Evolutionary conservation across 164 flowering plant species (phyloP).

Genomic region (Kingdonia uniflora): DNA sequence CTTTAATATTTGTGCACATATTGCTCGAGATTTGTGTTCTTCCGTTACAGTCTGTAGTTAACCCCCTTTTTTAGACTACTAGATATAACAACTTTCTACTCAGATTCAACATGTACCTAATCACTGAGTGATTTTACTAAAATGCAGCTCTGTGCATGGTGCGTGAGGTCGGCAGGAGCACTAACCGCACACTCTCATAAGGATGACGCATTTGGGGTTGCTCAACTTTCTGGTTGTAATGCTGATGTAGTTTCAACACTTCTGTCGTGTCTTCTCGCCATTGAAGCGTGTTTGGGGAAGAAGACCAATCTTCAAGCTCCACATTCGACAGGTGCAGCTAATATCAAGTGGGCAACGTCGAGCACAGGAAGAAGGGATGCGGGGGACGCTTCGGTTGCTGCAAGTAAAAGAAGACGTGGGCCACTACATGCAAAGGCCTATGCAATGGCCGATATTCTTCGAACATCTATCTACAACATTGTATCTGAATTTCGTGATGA

Average conservation of each 20-base stretch:
- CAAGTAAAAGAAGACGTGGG: constrained; percentile 41
- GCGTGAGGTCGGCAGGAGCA: constrained; percentile 52
- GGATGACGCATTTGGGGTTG: constrained; percentile 87
- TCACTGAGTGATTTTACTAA: no score
- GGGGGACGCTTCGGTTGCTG: constrained; percentile 11
- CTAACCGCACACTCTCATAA: constrained; percentile 60
- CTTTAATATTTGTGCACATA: no score
- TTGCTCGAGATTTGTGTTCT: no score
- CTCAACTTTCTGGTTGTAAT: constrained; percentile 86
- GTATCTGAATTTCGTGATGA: constrained; percentile 66
- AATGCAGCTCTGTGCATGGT: constrained; percentile 76
- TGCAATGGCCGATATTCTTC: constrained; percentile 68
- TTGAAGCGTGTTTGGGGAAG: constrained; percentile 87
- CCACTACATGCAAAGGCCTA: constrained; percentile 55
- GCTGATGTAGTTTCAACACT: constrained; percentile 63
- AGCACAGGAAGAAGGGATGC: constrained; percentile 41
- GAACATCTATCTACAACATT: constrained; percentile 62
- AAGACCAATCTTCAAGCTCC: constrained; percentile 58
- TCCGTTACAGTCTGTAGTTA: no score
- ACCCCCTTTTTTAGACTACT: no score
- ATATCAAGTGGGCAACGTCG: constrained; percentile 62
- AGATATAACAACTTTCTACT: neutral
- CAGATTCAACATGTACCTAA: no score
- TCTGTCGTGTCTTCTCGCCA: constrained; percentile 64
- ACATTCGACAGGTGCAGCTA: constrained; percentile 48